Conservation (phyloP, 139 green algal genomes). For the Chlorella sp. region DNA sequence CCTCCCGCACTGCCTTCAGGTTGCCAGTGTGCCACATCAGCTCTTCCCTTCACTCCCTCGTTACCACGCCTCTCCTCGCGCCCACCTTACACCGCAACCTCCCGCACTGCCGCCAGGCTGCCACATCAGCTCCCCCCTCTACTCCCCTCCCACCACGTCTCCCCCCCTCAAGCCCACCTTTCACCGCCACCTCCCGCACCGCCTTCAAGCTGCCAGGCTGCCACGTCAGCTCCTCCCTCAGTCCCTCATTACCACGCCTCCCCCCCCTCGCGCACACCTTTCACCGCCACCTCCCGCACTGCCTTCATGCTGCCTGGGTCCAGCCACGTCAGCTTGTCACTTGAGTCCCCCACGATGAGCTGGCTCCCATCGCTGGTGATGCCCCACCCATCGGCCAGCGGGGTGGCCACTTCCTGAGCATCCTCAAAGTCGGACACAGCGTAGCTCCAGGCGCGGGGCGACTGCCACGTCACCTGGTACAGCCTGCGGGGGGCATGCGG, state of each 20-base stretch:
- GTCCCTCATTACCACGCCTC: neutral
- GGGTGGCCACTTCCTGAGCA: conserved; percentile 32
- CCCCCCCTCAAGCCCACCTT: neutral
- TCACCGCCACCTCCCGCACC: conserved; percentile 43
- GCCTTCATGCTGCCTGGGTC: conserved; percentile 57
- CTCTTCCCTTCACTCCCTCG: too few species aligned
- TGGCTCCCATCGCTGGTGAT: conserved; percentile 70
- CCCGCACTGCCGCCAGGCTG: too few species aligned
- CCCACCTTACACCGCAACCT: too few species aligned
- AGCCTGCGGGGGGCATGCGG: conserved; percentile 45
- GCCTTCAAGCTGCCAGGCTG: conserved; percentile 55
- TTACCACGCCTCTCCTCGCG: too few species aligned
- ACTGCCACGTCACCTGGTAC: conserved; percentile 82
- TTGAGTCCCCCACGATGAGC: conserved; percentile 81
- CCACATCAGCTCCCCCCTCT: too few species aligned
- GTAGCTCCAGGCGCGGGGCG: conserved; percentile 49
- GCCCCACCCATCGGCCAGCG: conserved; percentile 88
- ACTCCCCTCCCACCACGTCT: neutral
- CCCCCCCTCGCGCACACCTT: neutral
- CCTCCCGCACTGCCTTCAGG: too few species aligned
- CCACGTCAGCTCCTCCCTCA: too few species aligned
- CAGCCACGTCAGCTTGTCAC: conserved; percentile 67
- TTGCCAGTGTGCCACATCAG: too few species aligned
- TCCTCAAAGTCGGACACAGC: conserved; percentile 46
- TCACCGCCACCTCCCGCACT: conserved; percentile 42